phyloP scores from a whole-genome alignment of 1,284 basidiomycete genomes.

The Phylloboletellus chloephorus region DNA sequence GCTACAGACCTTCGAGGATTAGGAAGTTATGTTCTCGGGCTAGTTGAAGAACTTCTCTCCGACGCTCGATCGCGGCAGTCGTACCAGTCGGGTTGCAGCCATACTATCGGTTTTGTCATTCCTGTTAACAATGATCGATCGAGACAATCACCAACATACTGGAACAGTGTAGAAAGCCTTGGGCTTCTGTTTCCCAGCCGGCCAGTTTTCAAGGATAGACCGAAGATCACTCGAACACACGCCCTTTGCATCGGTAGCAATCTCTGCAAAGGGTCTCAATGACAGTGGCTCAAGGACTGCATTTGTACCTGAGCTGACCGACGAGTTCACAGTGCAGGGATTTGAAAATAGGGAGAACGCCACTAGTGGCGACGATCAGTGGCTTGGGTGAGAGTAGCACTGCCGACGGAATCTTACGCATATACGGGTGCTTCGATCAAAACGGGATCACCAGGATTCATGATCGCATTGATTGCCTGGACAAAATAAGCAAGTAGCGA shows the following conservation, averaged over 20 bases:
- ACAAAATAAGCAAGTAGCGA: constrained; percentile 12
- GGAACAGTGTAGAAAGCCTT: constrained; percentile 83
- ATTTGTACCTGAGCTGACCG: constrained; percentile 39
- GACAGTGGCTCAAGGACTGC: not conserved
- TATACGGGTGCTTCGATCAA: constrained; percentile 87
- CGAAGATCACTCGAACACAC: constrained; percentile 64
- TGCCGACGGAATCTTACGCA: constrained; percentile 46
- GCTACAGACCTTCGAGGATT: constrained; percentile 72
- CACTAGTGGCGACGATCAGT: constrained; percentile 36
- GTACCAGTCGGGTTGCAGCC: constrained; percentile 83
- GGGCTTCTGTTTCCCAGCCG: constrained; percentile 65
- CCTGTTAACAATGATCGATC: constrained; percentile 3
- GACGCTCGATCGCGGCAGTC: constrained; percentile 69
- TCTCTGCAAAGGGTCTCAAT: constrained; percentile 45
- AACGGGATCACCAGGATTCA: constrained; percentile 79
- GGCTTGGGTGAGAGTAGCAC: constrained; percentile 9
- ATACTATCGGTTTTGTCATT: constrained; percentile 42
- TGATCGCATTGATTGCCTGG: constrained; percentile 52
- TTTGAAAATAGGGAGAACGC: constrained; percentile 60
- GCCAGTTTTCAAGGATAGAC: constrained; percentile 72
- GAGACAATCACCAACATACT: constrained; percentile 36
- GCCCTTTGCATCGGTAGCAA: constrained; percentile 76
- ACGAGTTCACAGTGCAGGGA: constrained; percentile 55
- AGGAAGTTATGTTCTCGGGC: constrained; percentile 74
- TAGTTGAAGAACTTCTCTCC: constrained; percentile 73